Evolutionary conservation across 306 rosid genomes (phyloP), one percentile per base, ranked within the genome.

Genomic region (Gillenia trifoliata): DNA sequence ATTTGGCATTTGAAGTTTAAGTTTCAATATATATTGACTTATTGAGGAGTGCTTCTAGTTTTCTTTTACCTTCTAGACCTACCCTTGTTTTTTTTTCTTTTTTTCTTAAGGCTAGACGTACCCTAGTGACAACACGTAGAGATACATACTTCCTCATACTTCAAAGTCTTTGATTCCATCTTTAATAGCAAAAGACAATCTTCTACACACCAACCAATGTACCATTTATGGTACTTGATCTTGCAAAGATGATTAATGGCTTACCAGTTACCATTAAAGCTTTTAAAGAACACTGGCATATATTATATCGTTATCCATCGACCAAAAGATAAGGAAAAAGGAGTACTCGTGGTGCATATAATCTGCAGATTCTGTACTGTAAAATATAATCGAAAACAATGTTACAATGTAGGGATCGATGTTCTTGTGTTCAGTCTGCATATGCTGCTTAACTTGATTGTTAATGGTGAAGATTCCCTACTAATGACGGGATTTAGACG

Each of bases 161-260:
- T 59, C 16, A 28, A 26, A 11, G 34, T 13, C 34, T 57, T 33
- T 16, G 43, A 4, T 49, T 61, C 62, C 20, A 26, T 6, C 66
- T 64, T 45, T 11, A 66, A 33, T 57, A 15, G 57, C 74, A 45
- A 72, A 56, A 59, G 75, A 57, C 81, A 59, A 59, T 34, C 57
- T 41, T 38, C 7, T 76, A 28, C 84, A 60, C 84, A 60, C 81
- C 33, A 76, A 71, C 11, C 81, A 71, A 76, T 49, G 84, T 56
- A 66, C 70, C 17, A 69, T 29, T n/a, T 36, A 13, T 36, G 28
- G 43, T 33, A 25, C 40, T 55, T 31, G 70, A 71, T 47, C 78
- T 22, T 34, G 17, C n/a, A 16, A 22, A 30, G 50, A 36, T 45
- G 54, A 57, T 55, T 72, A 49, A 66, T 76, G 41, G 30, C 47